These are phyloP conservation scores for Phytophthora litchii DNA, from an alignment of 352 stramenopile species.

Conservation along the genomic window DNA sequence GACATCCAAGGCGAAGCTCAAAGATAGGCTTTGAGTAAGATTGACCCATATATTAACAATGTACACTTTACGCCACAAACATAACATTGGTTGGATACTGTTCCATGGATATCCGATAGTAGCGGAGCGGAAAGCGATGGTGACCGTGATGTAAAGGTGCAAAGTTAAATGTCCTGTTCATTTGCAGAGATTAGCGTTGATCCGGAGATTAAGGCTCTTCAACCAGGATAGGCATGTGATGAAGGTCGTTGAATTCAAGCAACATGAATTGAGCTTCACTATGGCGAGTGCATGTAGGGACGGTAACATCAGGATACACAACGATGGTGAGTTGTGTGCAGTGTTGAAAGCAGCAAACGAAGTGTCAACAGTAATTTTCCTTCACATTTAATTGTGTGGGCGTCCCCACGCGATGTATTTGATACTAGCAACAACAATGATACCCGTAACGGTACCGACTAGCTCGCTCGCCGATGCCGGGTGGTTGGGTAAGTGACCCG, in stretches of 20 bases:
- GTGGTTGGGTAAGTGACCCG: slow-evolving; percentile 11
- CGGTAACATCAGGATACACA: not conserved
- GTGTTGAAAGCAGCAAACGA: not conserved
- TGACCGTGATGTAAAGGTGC: slow-evolving; percentile 13
- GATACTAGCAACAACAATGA: not conserved
- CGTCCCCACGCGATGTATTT: not conserved
- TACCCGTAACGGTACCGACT: not conserved
- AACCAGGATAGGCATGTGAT: slow-evolving; percentile 2
- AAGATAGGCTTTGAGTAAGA: not conserved
- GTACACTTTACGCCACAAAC: too few relatives aligned
- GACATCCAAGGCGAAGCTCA: not conserved
- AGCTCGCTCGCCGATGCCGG: not conserved
- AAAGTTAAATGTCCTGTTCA: slow-evolving; percentile 1
- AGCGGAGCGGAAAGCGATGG: not conserved
- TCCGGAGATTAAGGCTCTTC: slow-evolving; percentile 13
- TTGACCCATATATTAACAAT: too few relatives aligned
- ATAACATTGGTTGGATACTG: too few relatives aligned
- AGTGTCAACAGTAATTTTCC: slow-evolving; percentile 1
- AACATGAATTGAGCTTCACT: not conserved
- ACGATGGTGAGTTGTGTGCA: not conserved
- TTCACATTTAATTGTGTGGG: not conserved
- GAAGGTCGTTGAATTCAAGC: not conserved
- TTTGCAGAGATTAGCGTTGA: slow-evolving; percentile 8
- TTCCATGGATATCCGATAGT: too few relatives aligned
- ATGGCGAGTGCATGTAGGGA: not conserved